Percentiles rank a stretch among this genome's conserved stretches.
Evolutionary conservation across 1,284 basidiomycete genomes (phyloP).

Genomic region (Trichosporon asahii): DNA sequence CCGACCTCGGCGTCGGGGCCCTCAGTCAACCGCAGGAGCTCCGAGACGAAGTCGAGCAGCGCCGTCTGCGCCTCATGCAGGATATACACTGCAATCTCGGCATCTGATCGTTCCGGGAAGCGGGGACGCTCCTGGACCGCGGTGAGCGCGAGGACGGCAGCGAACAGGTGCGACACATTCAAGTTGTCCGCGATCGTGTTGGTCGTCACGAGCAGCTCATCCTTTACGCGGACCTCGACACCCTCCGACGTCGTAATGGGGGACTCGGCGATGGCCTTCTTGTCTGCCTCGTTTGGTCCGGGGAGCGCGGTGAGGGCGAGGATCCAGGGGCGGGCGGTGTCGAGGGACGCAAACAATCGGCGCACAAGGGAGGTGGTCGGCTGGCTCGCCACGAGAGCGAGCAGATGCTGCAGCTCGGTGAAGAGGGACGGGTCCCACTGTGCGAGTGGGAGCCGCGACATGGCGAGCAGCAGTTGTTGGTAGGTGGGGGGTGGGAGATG

Average conservation of each 20-base stretch:
- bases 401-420: conserved; percentile 38
- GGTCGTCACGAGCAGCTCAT: conserved; percentile 37
- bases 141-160: conserved; percentile 39
- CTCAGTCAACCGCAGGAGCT: conserved; percentile 36
- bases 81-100: conserved; percentile 42
- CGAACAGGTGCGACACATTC: conserved; percentile 39
- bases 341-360: conserved; percentile 34
- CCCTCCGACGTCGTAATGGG: conserved; percentile 30
- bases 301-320: conserved; percentile 38
- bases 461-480: conserved; percentile 15
- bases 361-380: conserved; percentile 41
- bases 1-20: conserved; percentile 25
- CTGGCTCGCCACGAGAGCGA: conserved; percentile 35
- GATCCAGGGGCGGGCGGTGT: conserved; percentile 45
- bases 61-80: conserved; percentile 35
- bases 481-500: neutral
- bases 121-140: conserved; percentile 35
- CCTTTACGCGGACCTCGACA: conserved; percentile 33
- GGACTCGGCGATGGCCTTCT: conserved; percentile 35
- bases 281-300: conserved; percentile 37
- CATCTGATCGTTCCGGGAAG: conserved; percentile 36
- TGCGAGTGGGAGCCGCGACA: conserved; percentile 33
- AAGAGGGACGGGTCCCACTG: conserved; percentile 46
- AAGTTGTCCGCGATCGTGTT: conserved; percentile 34
- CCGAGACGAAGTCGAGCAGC: conserved; percentile 38